Conservation (phyloP, 352 stramenopile species). For the Lagenidium sp. region DNA sequence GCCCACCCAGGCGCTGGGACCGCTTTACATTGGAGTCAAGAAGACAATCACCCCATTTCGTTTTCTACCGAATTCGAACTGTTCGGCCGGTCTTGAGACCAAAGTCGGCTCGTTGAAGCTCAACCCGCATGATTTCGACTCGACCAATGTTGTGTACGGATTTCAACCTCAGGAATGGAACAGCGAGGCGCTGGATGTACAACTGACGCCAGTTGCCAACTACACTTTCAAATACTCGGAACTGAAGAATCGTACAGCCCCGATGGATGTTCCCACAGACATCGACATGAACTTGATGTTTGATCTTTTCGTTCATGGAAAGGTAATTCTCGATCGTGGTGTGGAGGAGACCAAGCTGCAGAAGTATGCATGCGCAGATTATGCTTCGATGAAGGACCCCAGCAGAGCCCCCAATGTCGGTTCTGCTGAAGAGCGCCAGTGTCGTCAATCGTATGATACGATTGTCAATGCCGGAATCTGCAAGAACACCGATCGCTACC, state of each 20-base stretch:
- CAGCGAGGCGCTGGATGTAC: slow-evolving; percentile 14
- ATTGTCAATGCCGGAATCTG: not conserved
- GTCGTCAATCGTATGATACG: too few species aligned
- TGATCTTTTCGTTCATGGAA: slow-evolving; percentile 27
- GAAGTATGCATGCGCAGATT: slow-evolving; percentile 29
- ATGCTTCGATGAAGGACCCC: slow-evolving; percentile 16
- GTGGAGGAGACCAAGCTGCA: slow-evolving; percentile 14
- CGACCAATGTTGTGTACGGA: slow-evolving; percentile 28
- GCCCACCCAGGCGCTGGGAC: too few species aligned
- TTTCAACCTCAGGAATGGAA: slow-evolving; percentile 42
- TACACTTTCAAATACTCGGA: not conserved
- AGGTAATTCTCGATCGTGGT: slow-evolving; percentile 25
- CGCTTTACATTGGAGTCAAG: slow-evolving; percentile 30
- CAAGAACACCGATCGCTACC: too few species aligned
- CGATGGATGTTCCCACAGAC: too few species aligned
- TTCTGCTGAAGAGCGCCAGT: too few species aligned
- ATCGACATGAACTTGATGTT: slow-evolving; percentile 11
- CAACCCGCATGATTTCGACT: slow-evolving; percentile 29
- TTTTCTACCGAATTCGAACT: slow-evolving; percentile 20
- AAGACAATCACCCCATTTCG: slow-evolving; percentile 18
- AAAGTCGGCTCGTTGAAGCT: slow-evolving; percentile 12
- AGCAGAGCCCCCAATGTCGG: slow-evolving; percentile 10
- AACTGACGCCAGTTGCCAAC: slow-evolving; percentile 7
- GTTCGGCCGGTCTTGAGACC: too few species aligned
- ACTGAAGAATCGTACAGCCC: not conserved